Conservation (phyloP, 2,329 filamentous ascomycete species). For the Leptosphaerulina australis region DNA sequence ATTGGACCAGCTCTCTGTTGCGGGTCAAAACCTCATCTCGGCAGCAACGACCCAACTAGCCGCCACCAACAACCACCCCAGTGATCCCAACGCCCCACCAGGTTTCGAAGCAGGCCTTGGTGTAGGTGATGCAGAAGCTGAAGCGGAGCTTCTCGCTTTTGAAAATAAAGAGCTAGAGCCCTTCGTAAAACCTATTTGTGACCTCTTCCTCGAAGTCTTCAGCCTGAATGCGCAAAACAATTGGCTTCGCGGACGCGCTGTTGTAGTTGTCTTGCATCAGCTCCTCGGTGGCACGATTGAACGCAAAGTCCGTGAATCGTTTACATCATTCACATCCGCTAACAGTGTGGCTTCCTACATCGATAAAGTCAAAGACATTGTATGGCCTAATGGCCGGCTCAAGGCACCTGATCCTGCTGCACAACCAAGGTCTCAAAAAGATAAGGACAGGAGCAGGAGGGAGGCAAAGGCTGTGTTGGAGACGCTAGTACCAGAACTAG, state of each 20-base stretch:
- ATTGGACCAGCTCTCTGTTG: constrained; percentile 88
- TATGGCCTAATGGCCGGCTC: constrained; percentile 78
- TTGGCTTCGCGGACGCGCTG: constrained; percentile 93
- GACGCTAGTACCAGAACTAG: constrained; percentile 87
- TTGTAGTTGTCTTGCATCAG: constrained; percentile 95
- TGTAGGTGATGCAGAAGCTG: constrained; percentile 72
- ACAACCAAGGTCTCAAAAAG: constrained; percentile 66
- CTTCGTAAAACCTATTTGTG: constrained; percentile 97
- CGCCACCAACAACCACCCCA: constrained; percentile 34
- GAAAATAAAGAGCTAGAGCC: constrained; percentile 82
- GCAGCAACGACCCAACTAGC: constrained; percentile 65
- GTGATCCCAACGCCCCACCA: constrained; percentile 16
- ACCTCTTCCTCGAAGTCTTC: constrained; percentile 95
- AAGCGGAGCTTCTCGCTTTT: constrained; percentile 91
- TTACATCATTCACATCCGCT: constrained; percentile 75
- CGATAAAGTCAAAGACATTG: constrained; percentile 69
- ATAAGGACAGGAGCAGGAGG: constrained; percentile 79
- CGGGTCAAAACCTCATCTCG: constrained; percentile 87
- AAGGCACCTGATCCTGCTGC: constrained; percentile 45
- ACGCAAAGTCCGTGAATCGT: constrained; percentile 87
- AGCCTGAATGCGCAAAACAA: constrained; percentile 94
- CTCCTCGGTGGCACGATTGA: constrained; percentile 95
- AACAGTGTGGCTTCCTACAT: constrained; percentile 80
- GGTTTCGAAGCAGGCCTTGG: constrained; percentile 55
- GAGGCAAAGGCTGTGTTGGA: constrained; percentile 90